Percentiles rank a stretch among this genome's conserved stretches.
Evolutionary conservation across 768 basidiomycete species (phyloP).

Genomic region (Mycena sanguinolenta): DNA sequence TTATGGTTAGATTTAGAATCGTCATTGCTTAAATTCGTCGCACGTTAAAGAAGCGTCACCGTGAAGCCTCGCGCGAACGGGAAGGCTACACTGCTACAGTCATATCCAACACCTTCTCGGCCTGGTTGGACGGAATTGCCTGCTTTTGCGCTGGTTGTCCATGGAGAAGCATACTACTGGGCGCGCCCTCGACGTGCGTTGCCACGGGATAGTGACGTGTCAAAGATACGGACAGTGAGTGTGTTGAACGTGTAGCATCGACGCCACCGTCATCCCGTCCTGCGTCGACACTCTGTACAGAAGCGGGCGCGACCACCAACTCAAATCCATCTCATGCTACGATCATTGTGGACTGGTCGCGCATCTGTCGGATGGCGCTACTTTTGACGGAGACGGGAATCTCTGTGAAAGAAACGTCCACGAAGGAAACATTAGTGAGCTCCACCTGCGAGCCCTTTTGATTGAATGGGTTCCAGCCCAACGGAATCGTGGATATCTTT

Average conservation of each 20-base stretch:
- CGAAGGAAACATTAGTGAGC: constrained; percentile 60
- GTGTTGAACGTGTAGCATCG: constrained; percentile 48
- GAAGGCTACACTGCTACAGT: constrained; percentile 52
- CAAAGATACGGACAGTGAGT: constrained; percentile 54
- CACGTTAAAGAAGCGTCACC: constrained; percentile 37
- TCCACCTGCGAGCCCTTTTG: constrained; percentile 60
- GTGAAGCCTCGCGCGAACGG: constrained; percentile 53
- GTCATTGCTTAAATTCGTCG: neutral
- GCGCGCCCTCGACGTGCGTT: constrained; percentile 48
- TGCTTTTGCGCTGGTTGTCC: constrained; percentile 40
- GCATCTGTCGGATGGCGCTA: constrained; percentile 70
- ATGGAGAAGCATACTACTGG: constrained; percentile 47
- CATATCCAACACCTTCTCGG: constrained; percentile 60
- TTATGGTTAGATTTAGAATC: neutral
- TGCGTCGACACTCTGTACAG: constrained; percentile 68
- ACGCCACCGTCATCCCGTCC: constrained; percentile 47
- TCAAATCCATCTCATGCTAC: constrained; percentile 70
- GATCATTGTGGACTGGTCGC: constrained; percentile 69
- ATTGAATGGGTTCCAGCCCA: constrained; percentile 62
- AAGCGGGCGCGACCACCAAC: constrained; percentile 70
- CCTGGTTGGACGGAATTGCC: constrained; percentile 50
- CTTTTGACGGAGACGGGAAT: constrained; percentile 77
- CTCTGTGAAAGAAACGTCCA: too few relatives aligned
- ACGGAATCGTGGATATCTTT: constrained; percentile 73
- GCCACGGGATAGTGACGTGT: constrained; percentile 53